phyloP scores from a whole-genome alignment of 345 rosid genomes.

The Acer campestre region DNA sequence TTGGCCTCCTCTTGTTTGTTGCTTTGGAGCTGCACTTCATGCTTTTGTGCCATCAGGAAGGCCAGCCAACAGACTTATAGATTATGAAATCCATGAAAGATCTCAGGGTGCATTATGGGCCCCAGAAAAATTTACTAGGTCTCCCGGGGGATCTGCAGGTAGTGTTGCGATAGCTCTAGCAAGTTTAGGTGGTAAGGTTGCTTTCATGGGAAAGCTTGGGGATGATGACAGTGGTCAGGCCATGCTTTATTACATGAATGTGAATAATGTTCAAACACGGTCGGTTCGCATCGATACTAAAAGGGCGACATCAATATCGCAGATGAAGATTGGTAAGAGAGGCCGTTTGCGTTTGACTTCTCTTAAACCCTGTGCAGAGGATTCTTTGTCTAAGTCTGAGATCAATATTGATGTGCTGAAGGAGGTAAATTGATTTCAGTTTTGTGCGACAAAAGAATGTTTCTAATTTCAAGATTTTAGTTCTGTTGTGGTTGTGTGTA shows the following conservation, averaged over 20 bases:
- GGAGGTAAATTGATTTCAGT: conserved; percentile 58
- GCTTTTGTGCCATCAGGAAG: conserved; percentile 90
- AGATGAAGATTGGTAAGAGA: conserved; percentile 80
- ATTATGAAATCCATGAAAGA: conserved; percentile 68
- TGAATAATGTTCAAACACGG: conserved; percentile 74
- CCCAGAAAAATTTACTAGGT: conserved; percentile 70
- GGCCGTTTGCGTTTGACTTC: conserved; percentile 69
- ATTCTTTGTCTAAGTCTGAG: conserved; percentile 75
- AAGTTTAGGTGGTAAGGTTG: conserved; percentile 81
- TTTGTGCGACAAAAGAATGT: conserved; percentile 2
- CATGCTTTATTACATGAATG: conserved; percentile 73
- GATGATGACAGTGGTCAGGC: conserved; percentile 81
- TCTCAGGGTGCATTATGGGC: conserved; percentile 69
- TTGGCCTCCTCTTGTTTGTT: conserved; percentile 97
- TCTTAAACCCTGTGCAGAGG: conserved; percentile 80
- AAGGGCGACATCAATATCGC: conserved; percentile 61
- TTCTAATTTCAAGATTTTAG: background rate
- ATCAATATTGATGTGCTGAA: conserved; percentile 81
- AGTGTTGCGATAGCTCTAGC: conserved; percentile 87
- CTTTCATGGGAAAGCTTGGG: conserved; percentile 93
- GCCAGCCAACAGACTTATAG: conserved; percentile 76
- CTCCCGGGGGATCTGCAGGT: conserved; percentile 88
- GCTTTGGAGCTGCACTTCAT: conserved; percentile 91
- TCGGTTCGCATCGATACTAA: conserved; percentile 63
- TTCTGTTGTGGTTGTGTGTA: background rate